Conservation (phyloP, 345 rosid genomes). For the Populus pruinosa region DNA sequence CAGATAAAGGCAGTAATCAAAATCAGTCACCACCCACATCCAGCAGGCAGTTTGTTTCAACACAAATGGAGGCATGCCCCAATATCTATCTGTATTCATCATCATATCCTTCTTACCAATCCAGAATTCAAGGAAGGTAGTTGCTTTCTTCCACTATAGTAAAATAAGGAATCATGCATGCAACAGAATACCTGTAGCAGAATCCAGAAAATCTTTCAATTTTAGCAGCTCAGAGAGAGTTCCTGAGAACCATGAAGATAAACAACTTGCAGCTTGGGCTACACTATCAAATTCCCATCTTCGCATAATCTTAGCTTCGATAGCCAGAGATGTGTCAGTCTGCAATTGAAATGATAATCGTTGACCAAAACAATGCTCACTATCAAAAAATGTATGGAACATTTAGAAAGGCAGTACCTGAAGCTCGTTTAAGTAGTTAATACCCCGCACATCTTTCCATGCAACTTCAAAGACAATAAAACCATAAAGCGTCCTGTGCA, state of each 20-base stretch:
- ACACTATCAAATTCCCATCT: conserved; percentile 99
- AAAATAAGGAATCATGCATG: conserved; percentile 10
- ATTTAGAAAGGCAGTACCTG: conserved; percentile 52
- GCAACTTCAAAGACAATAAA: conserved; percentile 88
- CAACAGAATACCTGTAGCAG: conserved; percentile 47
- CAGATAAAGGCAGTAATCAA: neutral
- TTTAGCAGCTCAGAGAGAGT: conserved; percentile 44
- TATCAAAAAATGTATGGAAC: neutral
- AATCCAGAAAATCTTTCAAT: conserved; percentile 56
- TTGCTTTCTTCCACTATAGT: neutral
- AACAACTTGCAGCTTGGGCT: conserved; percentile 58
- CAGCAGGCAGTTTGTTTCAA: neutral
- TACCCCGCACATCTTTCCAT: conserved; percentile 80
- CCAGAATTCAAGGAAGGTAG: conserved; percentile 1
- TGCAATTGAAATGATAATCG: conserved; percentile 36
- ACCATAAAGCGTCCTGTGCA: conserved; percentile 78
- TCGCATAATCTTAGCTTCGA: conserved; percentile 83
- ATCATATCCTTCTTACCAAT: conserved; percentile 4
- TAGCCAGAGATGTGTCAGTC: conserved; percentile 92
- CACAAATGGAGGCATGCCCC: neutral
- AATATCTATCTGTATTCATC: neutral
- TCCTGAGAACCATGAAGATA: conserved; percentile 84
- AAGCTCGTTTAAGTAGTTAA: conserved; percentile 88
- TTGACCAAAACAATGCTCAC: conserved; percentile 17
- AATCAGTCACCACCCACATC: neutral